These are phyloP conservation scores for Murraya paniculata DNA, from an alignment of 345 rosid species.

Conservation along the genomic window DNA sequence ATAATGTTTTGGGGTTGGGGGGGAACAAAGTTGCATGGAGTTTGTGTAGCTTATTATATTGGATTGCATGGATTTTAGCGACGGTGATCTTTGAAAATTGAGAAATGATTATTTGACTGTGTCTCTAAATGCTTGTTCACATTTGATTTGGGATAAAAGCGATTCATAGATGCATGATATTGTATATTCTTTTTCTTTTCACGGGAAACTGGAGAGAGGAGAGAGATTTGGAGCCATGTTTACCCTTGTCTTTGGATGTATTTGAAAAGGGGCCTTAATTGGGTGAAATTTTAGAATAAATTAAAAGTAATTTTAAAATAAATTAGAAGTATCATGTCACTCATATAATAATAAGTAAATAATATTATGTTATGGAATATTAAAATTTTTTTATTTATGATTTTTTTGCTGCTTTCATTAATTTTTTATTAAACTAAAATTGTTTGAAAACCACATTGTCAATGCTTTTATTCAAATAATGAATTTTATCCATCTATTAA, in stretches of 20 bases:
- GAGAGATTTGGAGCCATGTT: background rate
- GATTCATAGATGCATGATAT: too few relatives aligned
- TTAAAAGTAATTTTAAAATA: background rate
- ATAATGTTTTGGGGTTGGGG: background rate
- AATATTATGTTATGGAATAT: too few relatives aligned
- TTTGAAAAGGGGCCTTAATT: background rate
- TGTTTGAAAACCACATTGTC: too few relatives aligned
- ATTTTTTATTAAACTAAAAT: too few relatives aligned
- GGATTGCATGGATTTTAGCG: background rate
- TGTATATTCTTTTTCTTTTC: background rate
- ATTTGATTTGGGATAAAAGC: background rate
- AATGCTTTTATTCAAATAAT: too few relatives aligned
- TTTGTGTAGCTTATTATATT: background rate
- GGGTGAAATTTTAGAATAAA: background rate
- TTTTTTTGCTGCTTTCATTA: too few relatives aligned
- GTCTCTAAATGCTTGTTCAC: background rate
- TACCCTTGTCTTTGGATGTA: background rate
- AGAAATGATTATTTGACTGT: background rate
- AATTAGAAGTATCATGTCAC: background rate
- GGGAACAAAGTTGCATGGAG: constrained; percentile 7
- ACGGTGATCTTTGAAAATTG: background rate
- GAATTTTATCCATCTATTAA: too few relatives aligned
- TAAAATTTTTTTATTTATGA: too few relatives aligned
- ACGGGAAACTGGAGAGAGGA: background rate
- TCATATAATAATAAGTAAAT: too few relatives aligned